Evolutionary conservation across 129 eudicot species (phyloP).

Genomic region (Escallonia rubra): DNA sequence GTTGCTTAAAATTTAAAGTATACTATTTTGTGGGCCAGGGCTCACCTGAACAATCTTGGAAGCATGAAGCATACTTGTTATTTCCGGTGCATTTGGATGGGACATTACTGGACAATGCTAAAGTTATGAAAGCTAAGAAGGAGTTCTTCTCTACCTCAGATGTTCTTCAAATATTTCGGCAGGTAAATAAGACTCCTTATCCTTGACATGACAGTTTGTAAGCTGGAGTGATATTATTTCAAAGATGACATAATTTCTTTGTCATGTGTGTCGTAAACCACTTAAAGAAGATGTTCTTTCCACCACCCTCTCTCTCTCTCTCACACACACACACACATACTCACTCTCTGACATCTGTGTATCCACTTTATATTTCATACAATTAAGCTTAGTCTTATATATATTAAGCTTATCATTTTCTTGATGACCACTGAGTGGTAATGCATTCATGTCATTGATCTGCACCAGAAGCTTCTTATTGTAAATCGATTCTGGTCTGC

Average conservation of each 20-base stretch:
- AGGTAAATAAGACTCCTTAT: conserved; percentile 36
- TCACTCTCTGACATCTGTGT: not conserved
- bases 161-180: conserved; percentile 82
- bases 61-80: conserved; percentile 85
- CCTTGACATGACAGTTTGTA: not conserved
- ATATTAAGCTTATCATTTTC: not conserved
- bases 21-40: conserved; percentile 26
- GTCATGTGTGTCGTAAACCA: not conserved
- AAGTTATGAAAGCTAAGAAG: conserved; percentile 67
- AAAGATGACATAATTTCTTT: not conserved
- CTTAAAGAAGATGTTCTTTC: too few species aligned
- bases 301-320: not conserved
- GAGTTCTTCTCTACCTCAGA: conserved; percentile 79
- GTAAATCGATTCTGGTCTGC: conserved; percentile 12
- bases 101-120: conserved; percentile 70
- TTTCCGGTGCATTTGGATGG: conserved; percentile 95
- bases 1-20: conserved; percentile 4
- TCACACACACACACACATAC: conserved; percentile 1
- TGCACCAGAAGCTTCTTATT: conserved; percentile 13
- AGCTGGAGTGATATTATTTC: not conserved
- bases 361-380: not conserved
- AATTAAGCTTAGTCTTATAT: not conserved
- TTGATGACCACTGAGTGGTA: not conserved
- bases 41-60: conserved; percentile 66
- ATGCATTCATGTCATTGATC: not conserved